A percentile compares a stretch with the other conserved stretches of the same genome.
These are phyloP conservation scores for Ricinus communis DNA, from an alignment of 345 rosid genomes.

Conservation along the genomic window DNA sequence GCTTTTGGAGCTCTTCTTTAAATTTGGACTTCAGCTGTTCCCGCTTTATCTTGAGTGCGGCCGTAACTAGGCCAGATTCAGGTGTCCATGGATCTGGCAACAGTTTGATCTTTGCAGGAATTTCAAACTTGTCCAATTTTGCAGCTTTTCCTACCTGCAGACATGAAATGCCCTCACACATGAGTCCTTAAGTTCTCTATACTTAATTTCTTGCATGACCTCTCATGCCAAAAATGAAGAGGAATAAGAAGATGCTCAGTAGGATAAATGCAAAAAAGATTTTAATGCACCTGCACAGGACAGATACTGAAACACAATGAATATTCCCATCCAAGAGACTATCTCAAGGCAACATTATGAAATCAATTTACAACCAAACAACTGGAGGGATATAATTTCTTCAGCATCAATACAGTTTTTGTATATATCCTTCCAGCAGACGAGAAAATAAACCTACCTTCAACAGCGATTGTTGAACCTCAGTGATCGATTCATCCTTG, in stretches of 20 bases:
- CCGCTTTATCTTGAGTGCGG: constrained; percentile 73
- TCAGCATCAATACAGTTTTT: neutral
- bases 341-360: no score
- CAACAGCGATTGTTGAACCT: constrained; percentile 62
- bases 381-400: no score
- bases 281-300: no score
- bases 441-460: constrained; percentile 47
- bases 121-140: constrained; percentile 70
- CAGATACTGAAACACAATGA: no score
- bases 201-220: no score
- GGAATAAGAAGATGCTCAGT: no score
- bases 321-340: no score
- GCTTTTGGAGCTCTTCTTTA: constrained; percentile 62
- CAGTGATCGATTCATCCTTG: constrained; percentile 54
- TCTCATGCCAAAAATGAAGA: no score
- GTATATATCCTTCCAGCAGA: neutral
- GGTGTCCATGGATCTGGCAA: constrained; percentile 84
- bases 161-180: neutral
- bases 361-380: no score
- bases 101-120: constrained; percentile 73
- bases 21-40: constrained; percentile 65
- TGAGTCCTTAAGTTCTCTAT: neutral
- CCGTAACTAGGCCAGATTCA: constrained; percentile 68
- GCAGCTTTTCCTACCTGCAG: constrained; percentile 65
- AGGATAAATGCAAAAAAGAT: no score